Conservation (phyloP, 129 eudicot species). For the Chrysanthemum makinoi region DNA sequence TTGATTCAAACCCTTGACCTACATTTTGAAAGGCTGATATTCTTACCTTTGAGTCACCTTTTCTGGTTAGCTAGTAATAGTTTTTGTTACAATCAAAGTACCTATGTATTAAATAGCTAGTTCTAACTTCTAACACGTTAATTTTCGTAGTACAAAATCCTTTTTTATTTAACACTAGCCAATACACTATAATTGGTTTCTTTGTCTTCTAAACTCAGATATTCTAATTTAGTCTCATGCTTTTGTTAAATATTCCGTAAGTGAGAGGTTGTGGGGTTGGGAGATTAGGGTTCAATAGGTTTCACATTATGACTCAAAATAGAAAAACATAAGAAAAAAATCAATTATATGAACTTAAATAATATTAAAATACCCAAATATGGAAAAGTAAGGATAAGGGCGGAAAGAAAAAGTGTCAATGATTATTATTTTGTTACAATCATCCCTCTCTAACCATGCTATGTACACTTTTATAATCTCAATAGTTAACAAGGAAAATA, state of each 20-base stretch:
- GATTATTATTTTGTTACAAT: conserved; percentile 24
- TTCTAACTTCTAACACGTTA: not conserved
- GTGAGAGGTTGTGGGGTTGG: not conserved
- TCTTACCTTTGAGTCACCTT: no score
- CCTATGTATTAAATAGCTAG: not conserved
- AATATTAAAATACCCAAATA: conserved; percentile 26
- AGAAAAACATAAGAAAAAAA: not conserved
- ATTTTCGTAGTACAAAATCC: no score
- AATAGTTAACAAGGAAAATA: no score
- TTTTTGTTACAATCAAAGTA: no score
- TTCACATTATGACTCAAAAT: conserved; percentile 7
- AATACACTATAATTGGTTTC: not conserved
- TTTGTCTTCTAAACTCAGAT: not conserved
- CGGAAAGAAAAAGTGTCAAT: conserved; percentile 31
- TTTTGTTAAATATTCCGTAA: not conserved
- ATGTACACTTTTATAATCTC: not conserved
- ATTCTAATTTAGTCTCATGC: not conserved
- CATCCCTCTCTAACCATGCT: conserved; percentile 29
- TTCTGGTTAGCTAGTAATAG: no score
- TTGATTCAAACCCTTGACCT: no score
- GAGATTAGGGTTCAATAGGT: conserved; percentile 12
- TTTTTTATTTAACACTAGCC: not conserved
- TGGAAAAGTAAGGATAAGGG: conserved; percentile 30
- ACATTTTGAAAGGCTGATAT: no score
- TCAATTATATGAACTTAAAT: not conserved